Conservation (phyloP, 2,329 filamentous ascomycete genomes). For the Pseudohalonectria lignicola region DNA sequence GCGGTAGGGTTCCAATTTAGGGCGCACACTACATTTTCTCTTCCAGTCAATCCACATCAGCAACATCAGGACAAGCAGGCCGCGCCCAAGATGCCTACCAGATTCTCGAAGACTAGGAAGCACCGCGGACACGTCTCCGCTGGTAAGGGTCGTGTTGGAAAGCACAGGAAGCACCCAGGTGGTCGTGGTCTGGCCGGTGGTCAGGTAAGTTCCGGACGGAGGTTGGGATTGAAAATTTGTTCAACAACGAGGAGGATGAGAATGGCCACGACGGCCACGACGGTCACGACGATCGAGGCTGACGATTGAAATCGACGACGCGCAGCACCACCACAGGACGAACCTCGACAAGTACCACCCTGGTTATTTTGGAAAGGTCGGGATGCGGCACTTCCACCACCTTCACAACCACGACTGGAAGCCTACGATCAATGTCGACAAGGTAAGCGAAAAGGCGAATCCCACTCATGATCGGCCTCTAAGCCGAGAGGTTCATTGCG, state of each 20-base stretch:
- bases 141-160: slow-evolving; percentile 96
- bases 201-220: slow-evolving; percentile 41
- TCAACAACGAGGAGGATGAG: slow-evolving; percentile 4
- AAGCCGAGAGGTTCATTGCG: no score
- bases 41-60: slow-evolving; percentile 1
- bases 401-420: slow-evolving; percentile 96
- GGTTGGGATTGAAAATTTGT: slow-evolving; percentile 1
- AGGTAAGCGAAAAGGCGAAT: slow-evolving; percentile 52
- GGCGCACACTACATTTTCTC: neutral
- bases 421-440: slow-evolving; percentile 97
- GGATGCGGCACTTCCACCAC: slow-evolving; percentile 96
- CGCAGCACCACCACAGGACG: slow-evolving; percentile 82
- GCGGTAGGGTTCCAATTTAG: neutral
- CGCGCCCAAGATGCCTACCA: slow-evolving; percentile 45
- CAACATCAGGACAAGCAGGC: slow-evolving; percentile 8
- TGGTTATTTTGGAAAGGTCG: slow-evolving; percentile 98
- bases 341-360: slow-evolving; percentile 83
- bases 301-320: slow-evolving; percentile 7
- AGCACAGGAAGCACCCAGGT: slow-evolving; percentile 90
- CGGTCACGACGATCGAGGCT: slow-evolving; percentile 1
- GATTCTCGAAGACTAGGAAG: slow-evolving; percentile 67
- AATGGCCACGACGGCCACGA: neutral
- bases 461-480: no score
- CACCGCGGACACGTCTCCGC: slow-evolving; percentile 95
- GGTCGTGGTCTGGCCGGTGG: slow-evolving; percentile 90